Conservation (phyloP, 169 alveolate species). For the Fabrea salina region DNA sequence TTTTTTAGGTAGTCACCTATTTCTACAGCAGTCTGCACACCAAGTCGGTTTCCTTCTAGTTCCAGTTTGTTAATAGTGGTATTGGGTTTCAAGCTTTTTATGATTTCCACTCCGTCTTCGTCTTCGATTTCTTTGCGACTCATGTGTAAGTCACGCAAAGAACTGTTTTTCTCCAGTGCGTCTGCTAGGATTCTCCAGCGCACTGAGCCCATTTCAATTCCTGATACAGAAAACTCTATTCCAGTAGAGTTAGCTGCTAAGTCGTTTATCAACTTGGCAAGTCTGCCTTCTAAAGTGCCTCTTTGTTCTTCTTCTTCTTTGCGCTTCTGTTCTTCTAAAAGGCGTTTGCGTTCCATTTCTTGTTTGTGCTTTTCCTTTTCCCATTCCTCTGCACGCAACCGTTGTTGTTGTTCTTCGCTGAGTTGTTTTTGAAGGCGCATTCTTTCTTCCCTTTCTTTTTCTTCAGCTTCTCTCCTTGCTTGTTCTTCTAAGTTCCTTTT, state of each 20-base stretch:
- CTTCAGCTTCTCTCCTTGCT: conserved; percentile 20
- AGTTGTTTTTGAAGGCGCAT: not conserved
- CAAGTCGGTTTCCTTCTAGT: conserved; percentile 52
- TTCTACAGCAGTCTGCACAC: conserved; percentile 40
- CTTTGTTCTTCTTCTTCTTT: conserved; percentile 45
- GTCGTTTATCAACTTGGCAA: conserved; percentile 35
- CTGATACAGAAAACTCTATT: conserved; percentile 37
- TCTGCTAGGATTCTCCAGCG: conserved; percentile 42
- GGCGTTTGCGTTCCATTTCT: conserved; percentile 6
- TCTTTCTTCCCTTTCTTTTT: not conserved
- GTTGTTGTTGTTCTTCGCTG: conserved; percentile 30
- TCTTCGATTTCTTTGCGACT: conserved; percentile 43
- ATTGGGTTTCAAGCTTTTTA: conserved; percentile 39
- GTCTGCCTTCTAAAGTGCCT: conserved; percentile 39
- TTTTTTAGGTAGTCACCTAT: conserved; percentile 39
- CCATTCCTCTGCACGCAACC: conserved; percentile 18
- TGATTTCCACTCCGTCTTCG: conserved; percentile 42
- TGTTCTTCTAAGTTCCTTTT: conserved; percentile 23
- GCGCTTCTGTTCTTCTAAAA: conserved; percentile 21
- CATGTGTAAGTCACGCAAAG: conserved; percentile 42
- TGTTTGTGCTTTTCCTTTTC: conserved; percentile 33
- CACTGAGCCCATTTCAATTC: conserved; percentile 45
- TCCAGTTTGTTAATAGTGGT: conserved; percentile 45
- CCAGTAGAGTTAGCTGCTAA: conserved; percentile 34
- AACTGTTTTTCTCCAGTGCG: not conserved